Conservation (phyloP, 768 basidiomycete species). For the Collybia sordida region DNA sequence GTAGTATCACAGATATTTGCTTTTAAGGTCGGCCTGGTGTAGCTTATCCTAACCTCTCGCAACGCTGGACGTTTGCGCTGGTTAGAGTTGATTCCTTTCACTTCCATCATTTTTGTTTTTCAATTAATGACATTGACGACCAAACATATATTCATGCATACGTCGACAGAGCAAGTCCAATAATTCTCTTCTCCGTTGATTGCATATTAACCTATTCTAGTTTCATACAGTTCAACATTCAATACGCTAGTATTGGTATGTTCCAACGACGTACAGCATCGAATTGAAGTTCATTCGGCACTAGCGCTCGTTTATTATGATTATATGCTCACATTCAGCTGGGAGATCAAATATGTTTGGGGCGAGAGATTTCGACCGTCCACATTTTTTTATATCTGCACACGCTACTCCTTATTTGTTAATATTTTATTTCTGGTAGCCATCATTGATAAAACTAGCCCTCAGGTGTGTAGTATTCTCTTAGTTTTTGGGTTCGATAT, state of each 20-base stretch:
- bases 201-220: neutral
- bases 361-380: constrained; percentile 12
- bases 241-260: neutral
- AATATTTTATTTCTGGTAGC: constrained; percentile 26
- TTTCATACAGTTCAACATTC: neutral
- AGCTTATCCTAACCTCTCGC: too few species aligned
- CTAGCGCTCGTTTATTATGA: neutral
- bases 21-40: too few species aligned
- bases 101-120: too few species aligned
- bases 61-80: too few species aligned
- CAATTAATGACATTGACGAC: too few species aligned
- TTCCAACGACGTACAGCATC: neutral
- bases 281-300: too few species aligned
- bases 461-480: neutral
- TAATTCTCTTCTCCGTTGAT: too few species aligned
- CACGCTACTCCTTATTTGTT: constrained; percentile 24
- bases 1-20: too few species aligned
- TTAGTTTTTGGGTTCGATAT: neutral
- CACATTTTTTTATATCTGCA: constrained; percentile 25
- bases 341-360: constrained; percentile 20
- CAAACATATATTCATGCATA: too few species aligned
- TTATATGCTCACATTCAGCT: neutral
- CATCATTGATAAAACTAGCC: neutral
- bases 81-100: too few species aligned
- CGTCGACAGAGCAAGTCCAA: too few species aligned